Conservation (phyloP, 495 filamentous ascomycete genomes). For the Aspergillus steynii region DNA sequence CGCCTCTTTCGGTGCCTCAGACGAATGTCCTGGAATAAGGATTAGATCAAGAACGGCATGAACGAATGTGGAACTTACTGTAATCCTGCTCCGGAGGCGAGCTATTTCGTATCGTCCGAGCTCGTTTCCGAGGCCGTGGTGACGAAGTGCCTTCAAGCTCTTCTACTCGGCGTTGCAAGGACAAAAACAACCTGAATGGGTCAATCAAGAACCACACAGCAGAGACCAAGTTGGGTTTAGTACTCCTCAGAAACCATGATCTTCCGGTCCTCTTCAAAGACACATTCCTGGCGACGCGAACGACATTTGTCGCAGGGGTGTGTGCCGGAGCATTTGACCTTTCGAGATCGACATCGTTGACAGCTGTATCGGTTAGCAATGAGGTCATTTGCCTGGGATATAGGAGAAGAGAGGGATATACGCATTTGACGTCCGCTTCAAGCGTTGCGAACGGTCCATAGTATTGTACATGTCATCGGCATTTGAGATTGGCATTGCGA, state of each 20-base stretch:
- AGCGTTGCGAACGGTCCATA: slow-evolving; percentile 16
- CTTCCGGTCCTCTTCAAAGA: slow-evolving; percentile 33
- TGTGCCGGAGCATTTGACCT: slow-evolving; percentile 33
- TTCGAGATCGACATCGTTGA: slow-evolving; percentile 33
- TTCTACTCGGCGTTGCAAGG: slow-evolving; percentile 23
- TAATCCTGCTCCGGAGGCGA: background rate
- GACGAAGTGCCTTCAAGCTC: slow-evolving; percentile 14
- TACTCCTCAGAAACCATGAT: slow-evolving; percentile 34
- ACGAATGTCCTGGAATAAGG: background rate
- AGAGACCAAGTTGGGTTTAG: background rate
- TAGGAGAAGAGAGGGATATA: slow-evolving; percentile 5
- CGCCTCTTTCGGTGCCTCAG: slow-evolving; percentile 5
- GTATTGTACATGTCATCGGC: background rate
- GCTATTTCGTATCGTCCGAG: slow-evolving; percentile 4
- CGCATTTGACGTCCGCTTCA: slow-evolving; percentile 24
- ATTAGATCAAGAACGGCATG: background rate
- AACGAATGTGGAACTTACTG: background rate
- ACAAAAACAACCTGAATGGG: slow-evolving; percentile 16
- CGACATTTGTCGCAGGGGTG: slow-evolving; percentile 34
- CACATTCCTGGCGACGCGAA: slow-evolving; percentile 28
- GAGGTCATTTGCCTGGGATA: background rate
- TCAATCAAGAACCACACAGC: background rate
- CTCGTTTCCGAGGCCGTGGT: slow-evolving; percentile 10
- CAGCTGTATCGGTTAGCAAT: slow-evolving; percentile 19
- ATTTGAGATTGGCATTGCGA: background rate